These are phyloP conservation scores for Atalantia buxifolia DNA, from an alignment of 345 rosid species.

Conservation along the genomic window DNA sequence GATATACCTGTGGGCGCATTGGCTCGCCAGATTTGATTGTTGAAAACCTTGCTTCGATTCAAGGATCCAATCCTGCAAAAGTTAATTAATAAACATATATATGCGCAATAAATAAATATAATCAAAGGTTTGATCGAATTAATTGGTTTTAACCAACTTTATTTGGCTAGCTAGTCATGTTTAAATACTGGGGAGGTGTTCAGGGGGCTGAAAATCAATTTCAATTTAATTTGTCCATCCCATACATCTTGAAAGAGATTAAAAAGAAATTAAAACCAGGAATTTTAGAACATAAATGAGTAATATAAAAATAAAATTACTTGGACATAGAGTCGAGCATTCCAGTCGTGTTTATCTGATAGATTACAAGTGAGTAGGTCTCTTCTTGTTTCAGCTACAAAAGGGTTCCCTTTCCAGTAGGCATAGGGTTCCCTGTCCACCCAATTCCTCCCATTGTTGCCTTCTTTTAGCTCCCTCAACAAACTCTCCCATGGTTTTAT, in stretches of 20 bases:
- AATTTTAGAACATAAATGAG: not conserved
- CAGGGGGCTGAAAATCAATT: too few relatives aligned
- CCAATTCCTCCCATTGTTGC: constrained; percentile 50
- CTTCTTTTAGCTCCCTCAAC: constrained; percentile 46
- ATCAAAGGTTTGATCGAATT: too few relatives aligned
- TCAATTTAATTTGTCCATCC: too few relatives aligned
- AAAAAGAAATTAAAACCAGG: not conserved
- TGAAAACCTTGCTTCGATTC: constrained; percentile 69
- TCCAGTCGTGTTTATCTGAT: constrained; percentile 65
- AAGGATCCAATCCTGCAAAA: constrained; percentile 65
- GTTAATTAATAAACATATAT: not conserved
- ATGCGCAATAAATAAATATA: too few relatives aligned
- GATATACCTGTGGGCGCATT: constrained; percentile 64
- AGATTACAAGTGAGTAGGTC: constrained; percentile 69
- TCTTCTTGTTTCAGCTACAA: constrained; percentile 42
- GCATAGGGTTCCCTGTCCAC: constrained; percentile 66
- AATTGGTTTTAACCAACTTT: too few relatives aligned
- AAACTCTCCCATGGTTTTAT: constrained; percentile 62
- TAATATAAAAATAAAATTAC: constrained; percentile 20
- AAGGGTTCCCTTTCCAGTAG: constrained; percentile 87
- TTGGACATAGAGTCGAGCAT: constrained; percentile 69
- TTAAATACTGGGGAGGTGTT: too few relatives aligned
- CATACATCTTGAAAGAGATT: too few relatives aligned
- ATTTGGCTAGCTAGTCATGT: too few relatives aligned
- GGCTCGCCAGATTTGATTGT: constrained; percentile 67